phyloP scores from a whole-genome alignment of 192 early-diverging fungal genomes.

The Neocallimastix lanati region DNA sequence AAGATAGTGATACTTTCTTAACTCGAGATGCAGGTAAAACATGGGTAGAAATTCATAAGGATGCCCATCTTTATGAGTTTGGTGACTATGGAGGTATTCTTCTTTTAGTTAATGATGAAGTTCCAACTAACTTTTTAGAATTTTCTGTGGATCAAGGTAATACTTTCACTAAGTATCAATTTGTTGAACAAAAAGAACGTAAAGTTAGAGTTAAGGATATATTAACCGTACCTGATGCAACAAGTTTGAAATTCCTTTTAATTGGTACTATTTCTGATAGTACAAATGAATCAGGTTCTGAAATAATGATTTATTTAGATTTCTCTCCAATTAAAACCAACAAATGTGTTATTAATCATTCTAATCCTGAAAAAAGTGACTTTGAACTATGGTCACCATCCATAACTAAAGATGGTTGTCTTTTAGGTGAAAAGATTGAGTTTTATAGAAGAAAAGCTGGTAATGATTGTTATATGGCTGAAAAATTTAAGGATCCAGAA shows the following conservation, averaged over 20 bases:
- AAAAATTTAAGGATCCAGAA: conserved; percentile 32
- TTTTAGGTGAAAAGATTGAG: conserved; percentile 53
- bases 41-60: conserved; percentile 56
- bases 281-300: conserved; percentile 16
- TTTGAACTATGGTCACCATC: conserved; percentile 80
- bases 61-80: conserved; percentile 58
- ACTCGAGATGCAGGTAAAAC: conserved; percentile 69
- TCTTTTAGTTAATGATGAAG: conserved; percentile 51
- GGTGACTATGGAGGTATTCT: conserved; percentile 81
- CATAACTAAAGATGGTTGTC: conserved; percentile 46
- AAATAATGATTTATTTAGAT: conserved; percentile 47
- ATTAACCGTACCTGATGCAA: conserved; percentile 39
- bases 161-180: conserved; percentile 35
- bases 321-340: conserved; percentile 35
- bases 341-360: conserved; percentile 38
- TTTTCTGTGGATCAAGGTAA: conserved; percentile 73
- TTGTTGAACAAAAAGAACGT: conserved; percentile 33
- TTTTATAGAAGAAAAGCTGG: conserved; percentile 29
- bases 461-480: conserved; percentile 17
- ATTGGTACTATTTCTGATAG: conserved; percentile 38
- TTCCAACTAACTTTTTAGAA: conserved; percentile 36
- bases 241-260: conserved; percentile 56
- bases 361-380: conserved; percentile 43
- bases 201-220: conserved; percentile 42
- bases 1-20: conserved; percentile 50